These are phyloP conservation scores for Phytophthora idaei DNA, from an alignment of 352 stramenopile species.

Conservation along the genomic window DNA sequence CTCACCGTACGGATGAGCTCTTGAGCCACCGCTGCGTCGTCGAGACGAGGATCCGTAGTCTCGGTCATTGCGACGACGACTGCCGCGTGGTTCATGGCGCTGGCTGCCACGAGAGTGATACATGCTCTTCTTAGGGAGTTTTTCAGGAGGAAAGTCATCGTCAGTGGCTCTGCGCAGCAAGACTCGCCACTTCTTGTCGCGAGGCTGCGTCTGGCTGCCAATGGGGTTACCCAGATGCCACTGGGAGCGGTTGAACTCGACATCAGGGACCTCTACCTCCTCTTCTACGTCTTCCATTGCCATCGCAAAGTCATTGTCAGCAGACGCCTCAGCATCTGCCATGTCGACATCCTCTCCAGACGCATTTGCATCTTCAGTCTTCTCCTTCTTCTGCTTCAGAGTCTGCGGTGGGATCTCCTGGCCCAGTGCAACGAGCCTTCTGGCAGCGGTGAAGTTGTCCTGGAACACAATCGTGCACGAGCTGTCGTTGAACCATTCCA, in stretches of 20 bases:
- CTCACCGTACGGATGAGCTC: conserved; percentile 53
- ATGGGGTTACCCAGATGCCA: conserved; percentile 67
- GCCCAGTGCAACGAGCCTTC: conserved; percentile 65
- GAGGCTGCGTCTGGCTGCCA: conserved; percentile 53
- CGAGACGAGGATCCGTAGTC: conserved; percentile 44
- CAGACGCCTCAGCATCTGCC: conserved; percentile 37
- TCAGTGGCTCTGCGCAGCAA: conserved; percentile 72
- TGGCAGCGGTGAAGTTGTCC: conserved; percentile 68
- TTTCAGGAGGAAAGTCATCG: conserved; percentile 84
- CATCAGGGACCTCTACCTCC: conserved; percentile 49
- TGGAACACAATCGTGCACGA: conserved; percentile 86
- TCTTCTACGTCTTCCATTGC: conserved; percentile 36
- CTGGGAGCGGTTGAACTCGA: conserved; percentile 65
- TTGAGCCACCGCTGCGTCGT: conserved; percentile 19
- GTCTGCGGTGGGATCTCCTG: conserved; percentile 57
- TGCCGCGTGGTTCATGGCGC: conserved; percentile 22
- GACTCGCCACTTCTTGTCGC: conserved; percentile 72
- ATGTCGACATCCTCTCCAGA: conserved; percentile 63
- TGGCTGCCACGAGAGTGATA: conserved; percentile 69
- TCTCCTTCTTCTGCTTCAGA: conserved; percentile 41
- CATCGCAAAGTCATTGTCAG: conserved; percentile 21
- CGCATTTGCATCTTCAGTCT: conserved; percentile 5
- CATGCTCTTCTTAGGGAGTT: conserved; percentile 59
- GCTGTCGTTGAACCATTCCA: conserved; percentile 90
- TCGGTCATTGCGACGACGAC: conserved; percentile 29